Base-by-base conservation (phyloP, 139 green algal genomes). In the Pedinophyceae sp. region DNA sequence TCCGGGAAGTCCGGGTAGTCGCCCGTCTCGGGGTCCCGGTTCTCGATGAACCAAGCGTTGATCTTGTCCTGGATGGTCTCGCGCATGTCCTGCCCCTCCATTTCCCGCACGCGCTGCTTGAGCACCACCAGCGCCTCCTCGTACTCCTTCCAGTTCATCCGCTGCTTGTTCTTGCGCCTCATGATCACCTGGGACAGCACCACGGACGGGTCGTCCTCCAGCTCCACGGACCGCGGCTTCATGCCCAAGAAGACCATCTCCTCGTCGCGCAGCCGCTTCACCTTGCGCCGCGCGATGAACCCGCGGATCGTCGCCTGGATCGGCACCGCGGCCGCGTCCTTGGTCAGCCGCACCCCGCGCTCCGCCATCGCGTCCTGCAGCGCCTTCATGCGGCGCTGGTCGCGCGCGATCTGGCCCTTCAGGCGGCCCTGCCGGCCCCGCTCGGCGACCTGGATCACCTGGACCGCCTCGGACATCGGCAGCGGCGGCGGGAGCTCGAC, bases 211-310 rank as follows among this genome's bases (percentile, higher is more conserved):
- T 78, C 64, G 27, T 86, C 75, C 60, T 87, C 84, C 62, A n/a
- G n/a, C n/a, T n/a, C n/a, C n/a, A n/a, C n/a, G n/a, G n/a, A n/a
- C n/a, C n/a, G n/a, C n/a, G 76, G 73, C 56, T 75, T 69, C 85
- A 94, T 93, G 50, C 77, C 76, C 13, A 94, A 75, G 53, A 94
- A 91, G 41, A 81, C 65, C 52, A 89, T 65, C 74, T 94, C 85
- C 48, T 80, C 64, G 3, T 81, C 52, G 5, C 57, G 61, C 50
- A 72, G 51, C 27, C 49, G 51, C 26, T 54, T 40, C 34, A 83
- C 71, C 16, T 55, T 69, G 5, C 49, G 45, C 24, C 84, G 65
- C 64, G 70, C 79, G 18, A 87, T 55, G 48, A 75, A 77, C 45
- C 81, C 82, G 2, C 85, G 64, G 29, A 76, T 54, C 6, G 54